phyloP scores from a whole-genome alignment of 2,329 filamentous ascomycete species.

The Chaetomium olivaceum region DNA sequence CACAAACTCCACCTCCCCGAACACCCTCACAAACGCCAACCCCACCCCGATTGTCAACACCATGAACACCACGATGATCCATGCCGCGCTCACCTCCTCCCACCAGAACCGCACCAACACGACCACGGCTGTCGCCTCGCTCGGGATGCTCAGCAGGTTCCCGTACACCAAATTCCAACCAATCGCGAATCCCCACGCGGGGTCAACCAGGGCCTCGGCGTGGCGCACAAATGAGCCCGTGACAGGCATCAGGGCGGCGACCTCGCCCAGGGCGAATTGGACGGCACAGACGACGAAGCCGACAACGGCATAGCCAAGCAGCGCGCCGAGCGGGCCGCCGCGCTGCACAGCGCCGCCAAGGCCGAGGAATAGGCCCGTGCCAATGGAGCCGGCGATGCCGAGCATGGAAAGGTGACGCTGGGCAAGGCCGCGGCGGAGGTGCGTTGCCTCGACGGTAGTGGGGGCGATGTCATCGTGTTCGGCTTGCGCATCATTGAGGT shows the following conservation, averaged over 20 bases:
- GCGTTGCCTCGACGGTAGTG: conserved; percentile 49
- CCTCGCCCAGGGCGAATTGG: conserved; percentile 61
- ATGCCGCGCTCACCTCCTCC: conserved; percentile 52
- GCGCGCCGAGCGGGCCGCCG: conserved; percentile 50
- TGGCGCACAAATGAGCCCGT: conserved; percentile 64
- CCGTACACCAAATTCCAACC: conserved; percentile 59
- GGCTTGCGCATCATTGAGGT: conserved; percentile 30
- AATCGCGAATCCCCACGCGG: conserved; percentile 56
- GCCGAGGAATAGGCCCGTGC: conserved; percentile 62
- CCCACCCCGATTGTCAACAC: conserved; percentile 57
- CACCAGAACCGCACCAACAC: conserved; percentile 65
- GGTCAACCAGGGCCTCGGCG: conserved; percentile 61
- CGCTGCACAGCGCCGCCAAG: conserved; percentile 55
- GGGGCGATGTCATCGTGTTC: conserved; percentile 38
- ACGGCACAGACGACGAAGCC: conserved; percentile 57
- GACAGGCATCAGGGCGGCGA: conserved; percentile 61
- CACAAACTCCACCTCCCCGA: conserved; percentile 69
- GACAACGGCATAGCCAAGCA: conserved; percentile 57
- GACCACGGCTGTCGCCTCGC: conserved; percentile 63
- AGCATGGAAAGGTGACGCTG: conserved; percentile 63
- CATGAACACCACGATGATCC: conserved; percentile 56
- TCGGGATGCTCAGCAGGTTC: conserved; percentile 54
- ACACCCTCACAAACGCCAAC: conserved; percentile 58
- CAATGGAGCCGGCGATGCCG: conserved; percentile 62
- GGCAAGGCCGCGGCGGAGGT: conserved; percentile 51